Conservation (phyloP, 2,329 filamentous ascomycete species). For the Calonectria henricotiae region DNA sequence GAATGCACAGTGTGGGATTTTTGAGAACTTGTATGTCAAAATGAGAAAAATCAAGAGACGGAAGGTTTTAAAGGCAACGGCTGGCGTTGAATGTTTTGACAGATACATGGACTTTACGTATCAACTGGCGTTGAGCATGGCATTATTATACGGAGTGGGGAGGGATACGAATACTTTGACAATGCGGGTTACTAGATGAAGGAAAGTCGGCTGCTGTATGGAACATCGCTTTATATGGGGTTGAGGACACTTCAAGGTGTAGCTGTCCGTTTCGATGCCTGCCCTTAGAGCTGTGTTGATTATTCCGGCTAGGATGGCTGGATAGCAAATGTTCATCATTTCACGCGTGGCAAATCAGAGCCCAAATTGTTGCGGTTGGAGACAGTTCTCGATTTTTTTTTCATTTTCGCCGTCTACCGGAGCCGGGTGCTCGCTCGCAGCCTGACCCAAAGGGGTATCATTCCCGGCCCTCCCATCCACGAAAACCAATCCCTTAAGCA, state of each 20-base stretch:
- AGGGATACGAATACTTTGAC: neutral
- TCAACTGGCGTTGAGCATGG: constrained; percentile 42
- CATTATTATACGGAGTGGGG: constrained; percentile 31
- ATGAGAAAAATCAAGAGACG: constrained; percentile 16
- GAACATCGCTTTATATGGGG: neutral
- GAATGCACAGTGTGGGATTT: constrained; percentile 85
- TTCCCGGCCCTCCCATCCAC: constrained; percentile 33
- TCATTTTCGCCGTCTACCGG: constrained; percentile 42
- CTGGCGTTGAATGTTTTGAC: constrained; percentile 39
- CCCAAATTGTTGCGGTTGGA: constrained; percentile 22
- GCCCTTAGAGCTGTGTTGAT: neutral
- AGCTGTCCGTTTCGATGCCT: neutral
- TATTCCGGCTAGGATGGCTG: too few species aligned
- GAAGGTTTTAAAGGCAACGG: constrained; percentile 12
- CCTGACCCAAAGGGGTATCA: constrained; percentile 37
- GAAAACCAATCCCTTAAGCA: constrained; percentile 62
- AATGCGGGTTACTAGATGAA: neutral
- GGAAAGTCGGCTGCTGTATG: neutral
- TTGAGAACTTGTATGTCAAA: constrained; percentile 57
- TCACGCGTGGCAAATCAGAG: constrained; percentile 4
- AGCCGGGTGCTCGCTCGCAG: constrained; percentile 34
- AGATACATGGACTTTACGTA: constrained; percentile 36
- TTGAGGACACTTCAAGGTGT: constrained; percentile 1
- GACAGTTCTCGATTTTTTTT: constrained; percentile 35
- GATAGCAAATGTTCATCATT: neutral